These are phyloP conservation scores for Thraustochytrium striatum DNA, from an alignment of 352 stramenopile species.

Conservation along the genomic window DNA sequence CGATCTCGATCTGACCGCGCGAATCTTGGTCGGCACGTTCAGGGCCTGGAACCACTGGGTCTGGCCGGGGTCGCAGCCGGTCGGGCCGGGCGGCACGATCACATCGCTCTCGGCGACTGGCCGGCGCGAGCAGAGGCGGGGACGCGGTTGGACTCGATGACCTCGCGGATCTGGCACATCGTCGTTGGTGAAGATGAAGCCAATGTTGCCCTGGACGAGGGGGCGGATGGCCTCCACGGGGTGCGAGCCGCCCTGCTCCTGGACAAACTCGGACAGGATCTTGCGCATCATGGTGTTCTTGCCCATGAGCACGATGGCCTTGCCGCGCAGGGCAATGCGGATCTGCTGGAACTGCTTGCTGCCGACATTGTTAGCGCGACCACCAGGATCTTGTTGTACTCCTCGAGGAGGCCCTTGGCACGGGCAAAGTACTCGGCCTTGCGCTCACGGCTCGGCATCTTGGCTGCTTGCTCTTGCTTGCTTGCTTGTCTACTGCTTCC, in stretches of 20 bases:
- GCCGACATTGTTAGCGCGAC: conserved; percentile 98
- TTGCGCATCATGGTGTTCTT: conserved; percentile 99
- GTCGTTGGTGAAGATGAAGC: conserved; percentile 99
- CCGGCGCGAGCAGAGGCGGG: conserved; percentile 93
- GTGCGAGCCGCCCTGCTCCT: conserved; percentile 89
- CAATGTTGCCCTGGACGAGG: conserved; percentile 92
- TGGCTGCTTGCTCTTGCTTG: too few relatives aligned
- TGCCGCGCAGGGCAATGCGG: conserved; percentile 86
- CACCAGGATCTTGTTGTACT: conserved; percentile 98
- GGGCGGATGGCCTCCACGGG: conserved; percentile 80
- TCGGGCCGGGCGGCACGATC: conserved; percentile 91
- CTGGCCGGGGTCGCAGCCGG: conserved; percentile 97
- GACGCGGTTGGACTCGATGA: conserved; percentile 80
- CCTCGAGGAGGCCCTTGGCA: conserved; percentile 88
- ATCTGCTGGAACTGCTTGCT: conserved; percentile 98
- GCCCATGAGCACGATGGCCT: conserved; percentile 95
- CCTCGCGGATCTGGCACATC: conserved; percentile 73
- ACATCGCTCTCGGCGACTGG: conserved; percentile 90
- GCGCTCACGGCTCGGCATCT: conserved; percentile 74
- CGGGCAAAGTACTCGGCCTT: conserved; percentile 96
- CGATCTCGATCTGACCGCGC: conserved; percentile 99
- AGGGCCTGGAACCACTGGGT: conserved; percentile 99
- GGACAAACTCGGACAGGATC: conserved; percentile 91
- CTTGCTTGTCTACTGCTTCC: too few relatives aligned
- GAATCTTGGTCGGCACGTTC: conserved; percentile 99